Conservation (phyloP, 2,329 filamentous ascomycete species). For the Beauveria brongniartii region DNA sequence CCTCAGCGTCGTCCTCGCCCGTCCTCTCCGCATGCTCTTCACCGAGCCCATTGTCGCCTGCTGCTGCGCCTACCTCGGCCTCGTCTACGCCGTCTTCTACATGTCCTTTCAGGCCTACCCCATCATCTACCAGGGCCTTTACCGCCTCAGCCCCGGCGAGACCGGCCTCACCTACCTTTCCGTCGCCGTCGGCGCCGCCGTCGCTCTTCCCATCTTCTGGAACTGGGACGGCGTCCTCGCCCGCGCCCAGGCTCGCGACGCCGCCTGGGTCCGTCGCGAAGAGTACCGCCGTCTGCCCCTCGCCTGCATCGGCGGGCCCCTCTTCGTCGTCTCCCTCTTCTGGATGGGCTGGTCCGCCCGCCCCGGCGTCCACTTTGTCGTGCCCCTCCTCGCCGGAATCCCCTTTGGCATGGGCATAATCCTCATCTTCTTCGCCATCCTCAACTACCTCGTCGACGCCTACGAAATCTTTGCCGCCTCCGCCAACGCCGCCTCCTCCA, state of each 20-base stretch:
- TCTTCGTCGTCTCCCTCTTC: slow-evolving; percentile 49
- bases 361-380: slow-evolving; percentile 39
- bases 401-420: slow-evolving; percentile 55
- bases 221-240: slow-evolving; percentile 54
- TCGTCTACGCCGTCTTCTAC: slow-evolving; percentile 59
- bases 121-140: slow-evolving; percentile 57
- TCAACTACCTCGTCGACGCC: slow-evolving; percentile 60
- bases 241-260: slow-evolving; percentile 39
- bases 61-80: slow-evolving; percentile 60
- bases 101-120: slow-evolving; percentile 73
- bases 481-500: slow-evolving; percentile 78
- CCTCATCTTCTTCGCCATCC: slow-evolving; percentile 54
- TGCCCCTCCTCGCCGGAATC: slow-evolving; percentile 52
- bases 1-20: slow-evolving; percentile 59
- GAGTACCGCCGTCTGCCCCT: slow-evolving; percentile 64
- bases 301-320: slow-evolving; percentile 60
- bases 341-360: slow-evolving; percentile 55
- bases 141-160: slow-evolving; percentile 54
- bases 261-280: slow-evolving; percentile 52
- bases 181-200: slow-evolving; percentile 54
- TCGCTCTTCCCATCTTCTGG: slow-evolving; percentile 55
- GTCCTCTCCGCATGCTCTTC: slow-evolving; percentile 64
- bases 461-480: slow-evolving; percentile 61
- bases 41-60: slow-evolving; percentile 67
- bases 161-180: slow-evolving; percentile 62